Evolutionary conservation across 805 yeast genomes (phyloP).

Genomic region (Starmerella etchellsii): DNA sequence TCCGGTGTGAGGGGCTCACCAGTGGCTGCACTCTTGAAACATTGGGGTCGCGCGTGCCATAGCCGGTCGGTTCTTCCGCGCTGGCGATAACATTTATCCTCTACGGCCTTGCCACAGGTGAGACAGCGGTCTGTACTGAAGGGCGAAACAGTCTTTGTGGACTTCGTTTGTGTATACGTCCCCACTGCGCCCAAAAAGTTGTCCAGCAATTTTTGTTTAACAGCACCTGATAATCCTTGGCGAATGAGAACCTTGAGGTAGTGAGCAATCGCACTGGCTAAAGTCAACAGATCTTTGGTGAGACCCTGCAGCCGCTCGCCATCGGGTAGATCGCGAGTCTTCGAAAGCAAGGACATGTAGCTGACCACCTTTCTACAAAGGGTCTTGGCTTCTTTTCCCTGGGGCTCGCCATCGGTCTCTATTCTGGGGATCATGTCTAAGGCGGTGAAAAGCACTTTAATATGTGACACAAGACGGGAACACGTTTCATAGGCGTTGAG

Average conservation of each 20-base stretch:
- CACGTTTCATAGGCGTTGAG: slow-evolving; percentile 55
- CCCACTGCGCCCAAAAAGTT: slow-evolving; percentile 34
- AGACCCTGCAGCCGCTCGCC: slow-evolving; percentile 16
- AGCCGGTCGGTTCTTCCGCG: slow-evolving; percentile 38
- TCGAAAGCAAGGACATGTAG: slow-evolving; percentile 70
- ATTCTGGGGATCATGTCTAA: slow-evolving; percentile 35
- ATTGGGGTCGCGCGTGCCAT: slow-evolving; percentile 56
- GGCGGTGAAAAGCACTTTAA: slow-evolving; percentile 66
- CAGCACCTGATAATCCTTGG: slow-evolving; percentile 62
- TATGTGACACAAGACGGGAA: slow-evolving; percentile 55
- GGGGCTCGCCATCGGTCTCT: slow-evolving; percentile 6
- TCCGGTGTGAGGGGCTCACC: slow-evolving; percentile 4
- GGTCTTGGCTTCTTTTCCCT: slow-evolving; percentile 61
- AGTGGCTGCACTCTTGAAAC: slow-evolving; percentile 47
- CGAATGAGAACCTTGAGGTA: slow-evolving; percentile 75
- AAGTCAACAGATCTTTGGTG: slow-evolving; percentile 42
- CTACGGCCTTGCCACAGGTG: slow-evolving; percentile 62
- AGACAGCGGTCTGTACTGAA: slow-evolving; percentile 62
- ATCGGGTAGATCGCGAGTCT: slow-evolving; percentile 28
- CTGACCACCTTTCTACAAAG: slow-evolving; percentile 83
- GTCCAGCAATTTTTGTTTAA: slow-evolving; percentile 55
- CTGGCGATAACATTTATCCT: slow-evolving; percentile 55
- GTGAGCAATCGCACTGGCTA: slow-evolving; percentile 86
- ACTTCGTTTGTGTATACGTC: slow-evolving; percentile 38
- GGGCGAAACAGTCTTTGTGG: slow-evolving; percentile 27